Base-by-base conservation (phyloP, 805 yeast genomes). In the Yarrowia yakushimensis region DNA sequence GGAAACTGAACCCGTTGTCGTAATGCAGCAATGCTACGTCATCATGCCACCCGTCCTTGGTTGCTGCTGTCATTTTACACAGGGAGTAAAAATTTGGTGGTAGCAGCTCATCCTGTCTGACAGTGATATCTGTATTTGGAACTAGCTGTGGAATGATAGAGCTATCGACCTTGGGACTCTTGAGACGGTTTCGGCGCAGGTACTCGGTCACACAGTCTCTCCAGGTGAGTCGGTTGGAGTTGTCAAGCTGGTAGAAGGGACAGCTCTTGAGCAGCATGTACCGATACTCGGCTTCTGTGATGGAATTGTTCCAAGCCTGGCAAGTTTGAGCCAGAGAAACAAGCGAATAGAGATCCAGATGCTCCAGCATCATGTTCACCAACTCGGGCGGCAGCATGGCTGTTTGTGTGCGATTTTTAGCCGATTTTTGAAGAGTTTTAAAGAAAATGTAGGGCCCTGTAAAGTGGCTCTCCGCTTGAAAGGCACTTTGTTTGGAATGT, bases 401-500 rank as follows among this genome's bases (percentile, higher is more conserved):
- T 25, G 48, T n/a, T 3, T 5, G 17, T 18, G 17, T 45, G 52
- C 11, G 13, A 8, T 45, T 45, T 45, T 12, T 43, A 13, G 27
- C 27, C 15, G 52, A 30, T 27, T 45, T 45, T 18, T 30, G 25
- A 18, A 15, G 17, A 11, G 13, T 18, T 30, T 45, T 6, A 17
- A 15, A n/a, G 10, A 11, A 20, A 30, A 30, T 12, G 34, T 7
- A 15, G 17, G n/a, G 37, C 10, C 20, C 34, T 31, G 25, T 6
- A 22, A 18, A 42, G 25, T 33, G 15, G 52, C 52, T 45, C 52
- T 20, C 52, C 52, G 13, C 12, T n/a, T 17, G n/a, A 12, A 25
- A n/a, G 28, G 30, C 15, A 18, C 25, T 45, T 45, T 45, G 52
- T 30, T 45, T 45, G 52, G 52, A 30, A 45, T 45, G 52, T 45